Evolutionary conservation across 441 rosid genomes (phyloP), one percentile per base, ranked within the genome.

Genomic region (Adansonia rubrostipa): DNA sequence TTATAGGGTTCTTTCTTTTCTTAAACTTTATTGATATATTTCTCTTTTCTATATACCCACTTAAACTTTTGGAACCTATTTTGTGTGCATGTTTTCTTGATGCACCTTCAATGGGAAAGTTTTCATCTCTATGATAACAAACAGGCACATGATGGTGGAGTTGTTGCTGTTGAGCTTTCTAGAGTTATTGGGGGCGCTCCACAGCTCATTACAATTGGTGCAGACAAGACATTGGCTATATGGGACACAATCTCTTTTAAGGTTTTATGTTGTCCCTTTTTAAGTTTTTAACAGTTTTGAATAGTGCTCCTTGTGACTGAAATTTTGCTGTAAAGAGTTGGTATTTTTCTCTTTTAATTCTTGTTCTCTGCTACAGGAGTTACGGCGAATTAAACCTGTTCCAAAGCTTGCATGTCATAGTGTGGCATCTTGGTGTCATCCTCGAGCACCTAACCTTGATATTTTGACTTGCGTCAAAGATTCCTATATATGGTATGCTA

Each of bases 101-200:
- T 51, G 42, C 6, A 66, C 48, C 5, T 64, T 50, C 19, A 14
- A 17, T 28, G 50, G 14, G 42, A 44, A 65, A 64, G 13, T n/a
- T 63, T 48, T 71, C 82, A 71, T 67, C 75, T 56, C 70, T 78
- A 57, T 81, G 54, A 71, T 75, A 70, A 47, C 81, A 81, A 77
- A 77, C 70, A 96, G 99, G 99, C 98, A 65, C 99, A 96, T 85
- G 99, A 96, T 92, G 99, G 99, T 71, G 98, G 99, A 65, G 97
- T 96, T 9, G 84, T 92, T 64, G 96, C 96, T 81, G 88, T 92
- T 88, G 99, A 96, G 86, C 97, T 96, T 76, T 94, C 98, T 79
- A 88, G 99, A 84, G 99, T 96, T 76, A 90, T 89, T 80, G 98
- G 98, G 84, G 93, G 90, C 80, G 88, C 98, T 83, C 99, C 99